A percentile compares a stretch with the other conserved stretches of the same genome.
phyloP scores from a whole-genome alignment of 192 early-diverging fungal genomes.

The Linnemannia elongata region DNA sequence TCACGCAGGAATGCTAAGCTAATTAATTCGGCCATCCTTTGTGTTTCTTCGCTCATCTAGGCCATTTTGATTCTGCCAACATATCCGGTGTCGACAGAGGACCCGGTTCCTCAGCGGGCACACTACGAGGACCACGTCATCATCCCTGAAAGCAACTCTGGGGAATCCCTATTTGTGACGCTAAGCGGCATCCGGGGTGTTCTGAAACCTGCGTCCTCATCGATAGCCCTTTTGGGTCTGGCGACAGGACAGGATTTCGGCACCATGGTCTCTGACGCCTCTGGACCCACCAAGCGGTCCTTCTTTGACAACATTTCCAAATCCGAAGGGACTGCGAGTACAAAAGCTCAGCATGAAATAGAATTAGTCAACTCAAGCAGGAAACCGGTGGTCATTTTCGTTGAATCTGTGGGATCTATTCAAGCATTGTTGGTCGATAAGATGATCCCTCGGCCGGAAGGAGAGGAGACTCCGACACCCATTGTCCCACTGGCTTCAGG shows the following conservation, averaged over 20 bases:
- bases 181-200: slow-evolving; percentile 49
- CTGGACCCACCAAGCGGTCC: slow-evolving; percentile 44
- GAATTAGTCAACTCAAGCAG: slow-evolving; percentile 52
- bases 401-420: slow-evolving; percentile 46
- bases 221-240: slow-evolving; percentile 37
- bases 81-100: slow-evolving; percentile 28
- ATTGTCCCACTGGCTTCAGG: slow-evolving; percentile 25
- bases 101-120: slow-evolving; percentile 14
- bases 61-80: slow-evolving; percentile 50
- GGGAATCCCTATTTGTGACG: slow-evolving; percentile 51
- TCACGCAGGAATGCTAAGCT: neutral
- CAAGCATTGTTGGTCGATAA: slow-evolving; percentile 44
- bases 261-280: slow-evolving; percentile 45
- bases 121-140: slow-evolving; percentile 50
- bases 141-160: slow-evolving; percentile 46
- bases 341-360: slow-evolving; percentile 14
- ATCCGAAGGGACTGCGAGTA: neutral
- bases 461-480: slow-evolving; percentile 30
- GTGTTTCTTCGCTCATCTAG: neutral
- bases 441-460: slow-evolving; percentile 23
- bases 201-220: slow-evolving; percentile 37
- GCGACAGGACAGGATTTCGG: slow-evolving; percentile 40
- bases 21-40: neutral
- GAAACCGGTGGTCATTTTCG: slow-evolving; percentile 48
- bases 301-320: slow-evolving; percentile 55